phyloP scores from a whole-genome alignment of 2,329 filamentous ascomycete species.

The Cladosporium colombiae region DNA sequence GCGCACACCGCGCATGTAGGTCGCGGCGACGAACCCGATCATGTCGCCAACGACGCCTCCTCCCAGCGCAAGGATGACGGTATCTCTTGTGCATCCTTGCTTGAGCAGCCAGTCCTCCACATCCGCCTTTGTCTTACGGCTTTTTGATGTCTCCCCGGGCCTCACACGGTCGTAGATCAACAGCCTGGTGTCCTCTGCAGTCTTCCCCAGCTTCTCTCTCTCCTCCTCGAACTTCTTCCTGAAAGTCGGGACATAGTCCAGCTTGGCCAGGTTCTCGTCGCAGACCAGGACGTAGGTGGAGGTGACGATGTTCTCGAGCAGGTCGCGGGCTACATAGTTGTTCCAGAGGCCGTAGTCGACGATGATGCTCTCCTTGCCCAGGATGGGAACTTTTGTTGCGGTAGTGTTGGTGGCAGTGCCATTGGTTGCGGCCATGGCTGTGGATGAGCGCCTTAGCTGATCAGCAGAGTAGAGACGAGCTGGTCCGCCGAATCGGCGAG shows the following conservation, averaged over 20 bases:
- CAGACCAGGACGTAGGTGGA: constrained; percentile 96
- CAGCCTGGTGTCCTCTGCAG: constrained; percentile 61
- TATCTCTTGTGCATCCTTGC: constrained; percentile 90
- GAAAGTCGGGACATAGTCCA: constrained; percentile 76
- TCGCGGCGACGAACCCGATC: constrained; percentile 95
- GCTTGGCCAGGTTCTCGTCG: constrained; percentile 83
- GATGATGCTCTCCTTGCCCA: constrained; percentile 87
- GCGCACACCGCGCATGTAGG: constrained; percentile 95
- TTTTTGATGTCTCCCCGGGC: constrained; percentile 92
- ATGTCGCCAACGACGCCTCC: constrained; percentile 97
- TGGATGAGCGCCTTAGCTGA: constrained; percentile 27
- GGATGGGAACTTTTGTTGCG: constrained; percentile 71
- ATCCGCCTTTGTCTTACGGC: constrained; percentile 86
- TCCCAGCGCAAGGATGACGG: constrained; percentile 89
- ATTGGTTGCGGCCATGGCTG: constrained; percentile 27
- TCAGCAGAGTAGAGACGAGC: constrained; percentile 31
- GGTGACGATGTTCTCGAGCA: constrained; percentile 73
- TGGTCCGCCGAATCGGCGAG: constrained; percentile 30
- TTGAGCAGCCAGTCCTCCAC: constrained; percentile 97
- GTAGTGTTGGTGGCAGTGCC: constrained; percentile 26
- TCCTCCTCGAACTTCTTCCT: constrained; percentile 60
- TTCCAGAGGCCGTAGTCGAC: constrained; percentile 91
- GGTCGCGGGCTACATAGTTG: constrained; percentile 75
- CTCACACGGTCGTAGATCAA: constrained; percentile 85
- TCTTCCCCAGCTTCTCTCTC: constrained; percentile 40